Conservation (phyloP, 2,329 filamentous ascomycete species). For the Pseudopyrenochaeta lycopersici region DNA sequence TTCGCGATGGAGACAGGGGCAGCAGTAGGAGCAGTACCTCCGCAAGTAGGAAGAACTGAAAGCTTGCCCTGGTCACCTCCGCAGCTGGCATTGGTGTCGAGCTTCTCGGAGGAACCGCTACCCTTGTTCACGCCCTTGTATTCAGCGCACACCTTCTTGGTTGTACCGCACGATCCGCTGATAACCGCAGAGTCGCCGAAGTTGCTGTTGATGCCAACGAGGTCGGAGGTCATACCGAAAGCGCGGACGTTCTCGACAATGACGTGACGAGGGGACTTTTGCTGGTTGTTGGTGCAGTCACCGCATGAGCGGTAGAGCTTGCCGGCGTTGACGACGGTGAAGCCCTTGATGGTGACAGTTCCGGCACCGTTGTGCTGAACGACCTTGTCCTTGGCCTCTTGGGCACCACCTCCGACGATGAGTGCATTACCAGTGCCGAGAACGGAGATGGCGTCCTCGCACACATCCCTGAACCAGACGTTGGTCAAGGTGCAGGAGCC, state of each 20-base stretch:
- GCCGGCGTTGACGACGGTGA: constrained; percentile 56
- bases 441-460: constrained; percentile 43
- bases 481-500: constrained; percentile 56
- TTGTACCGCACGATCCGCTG: constrained; percentile 49
- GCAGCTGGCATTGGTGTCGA: constrained; percentile 21
- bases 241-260: constrained; percentile 54
- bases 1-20: background rate
- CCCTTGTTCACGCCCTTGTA: constrained; percentile 36
- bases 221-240: constrained; percentile 47
- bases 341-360: constrained; percentile 45
- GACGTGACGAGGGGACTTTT: constrained; percentile 53
- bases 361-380: constrained; percentile 48
- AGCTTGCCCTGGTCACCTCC: constrained; percentile 27
- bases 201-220: constrained; percentile 60
- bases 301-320: constrained; percentile 63
- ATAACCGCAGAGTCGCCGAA: constrained; percentile 58
- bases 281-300: constrained; percentile 52
- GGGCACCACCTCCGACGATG: constrained; percentile 49
- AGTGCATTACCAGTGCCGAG: constrained; percentile 36
- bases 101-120: constrained; percentile 19
- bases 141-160: constrained; percentile 29
- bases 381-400: constrained; percentile 46
- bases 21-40: background rate
- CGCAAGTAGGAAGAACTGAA: constrained; percentile 24
- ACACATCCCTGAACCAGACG: constrained; percentile 41